Base-by-base conservation (phyloP, 164 flowering plant species). In the Malania oleifera region DNA sequence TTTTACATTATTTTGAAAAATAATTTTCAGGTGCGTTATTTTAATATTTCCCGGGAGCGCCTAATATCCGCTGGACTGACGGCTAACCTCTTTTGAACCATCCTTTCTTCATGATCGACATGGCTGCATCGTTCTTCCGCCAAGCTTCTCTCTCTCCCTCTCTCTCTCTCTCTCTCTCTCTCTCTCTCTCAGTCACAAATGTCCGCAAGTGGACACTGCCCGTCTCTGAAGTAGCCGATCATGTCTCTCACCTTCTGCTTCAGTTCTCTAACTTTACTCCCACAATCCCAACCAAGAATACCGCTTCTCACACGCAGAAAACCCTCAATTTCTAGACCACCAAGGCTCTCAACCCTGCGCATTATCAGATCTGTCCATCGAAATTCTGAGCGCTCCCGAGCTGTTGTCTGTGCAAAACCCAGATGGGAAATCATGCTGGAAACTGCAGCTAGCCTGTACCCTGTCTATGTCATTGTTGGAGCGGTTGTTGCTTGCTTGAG, bases 371-470 rank as follows among this genome's bases (percentile, higher is more conserved):
- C 70, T 45, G 59, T 40, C 12, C 39, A 48, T n/a, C 61, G 29
- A 41, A 58, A 52, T 49, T 61, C 70, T 56, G 74, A 65, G 3
- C 60, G 7, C n/a, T 48, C 49, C 1, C 34, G n/a, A n/a, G n/a
- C 70, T 26, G 46, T 54, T 9, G 28, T 44, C 46, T 52, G 55
- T 13, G 58, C 58, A 37, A 71, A 71, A 64, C 75, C 80, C 72
- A 67, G 64, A 66, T 86, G 82, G 92, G 82, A 80, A 57, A 58
- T 41, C 14, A 22, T 68, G 61, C 25, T 86, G 23, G 68, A 69
- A 0, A 70, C 72, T 44, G 82, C 86, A 28, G 91, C 91, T 10
- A 83, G 93, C 69, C 62, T 89, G 57, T 89, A 86, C 59, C 96
- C 96, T 52, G 27, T 86, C 4, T 86, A 84, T 52, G 88, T 89